Conservation (phyloP, 106 monocot genomes). For the Dendrobium catenatum region DNA sequence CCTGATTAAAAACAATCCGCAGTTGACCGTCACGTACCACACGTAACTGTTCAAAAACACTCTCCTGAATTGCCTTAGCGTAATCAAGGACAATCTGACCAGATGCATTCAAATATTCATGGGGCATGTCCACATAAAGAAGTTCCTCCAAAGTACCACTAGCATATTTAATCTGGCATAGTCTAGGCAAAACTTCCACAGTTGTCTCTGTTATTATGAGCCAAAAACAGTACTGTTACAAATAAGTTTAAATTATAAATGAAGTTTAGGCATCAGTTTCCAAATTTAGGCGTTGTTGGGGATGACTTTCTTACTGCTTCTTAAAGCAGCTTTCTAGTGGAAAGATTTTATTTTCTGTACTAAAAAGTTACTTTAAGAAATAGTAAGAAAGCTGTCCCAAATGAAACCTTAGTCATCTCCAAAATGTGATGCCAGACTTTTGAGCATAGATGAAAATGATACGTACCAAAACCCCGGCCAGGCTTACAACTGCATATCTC, state of each 20-base stretch:
- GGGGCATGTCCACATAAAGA: slow-evolving; percentile 94
- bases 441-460: not conserved
- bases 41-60: slow-evolving; percentile 82
- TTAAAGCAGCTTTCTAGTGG: too few relatives aligned
- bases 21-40: slow-evolving; percentile 80
- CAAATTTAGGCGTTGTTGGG: not conserved
- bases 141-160: slow-evolving; percentile 92
- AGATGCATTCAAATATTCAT: slow-evolving; percentile 68
- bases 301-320: too few relatives aligned
- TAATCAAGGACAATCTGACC: slow-evolving; percentile 97
- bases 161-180: slow-evolving; percentile 91
- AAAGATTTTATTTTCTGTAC: too few relatives aligned
- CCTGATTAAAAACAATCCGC: slow-evolving; percentile 69
- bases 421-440: not conserved
- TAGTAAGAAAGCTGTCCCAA: too few relatives aligned
- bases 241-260: not conserved
- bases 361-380: too few relatives aligned
- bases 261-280: not conserved
- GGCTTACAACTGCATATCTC: slow-evolving; percentile 91
- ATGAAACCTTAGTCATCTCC: too few relatives aligned
- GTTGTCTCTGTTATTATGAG: slow-evolving; percentile 57
- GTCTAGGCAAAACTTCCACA: slow-evolving; percentile 66
- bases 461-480: slow-evolving; percentile 95
- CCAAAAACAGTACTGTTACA: not conserved
- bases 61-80: slow-evolving; percentile 88